phyloP scores from a whole-genome alignment of 768 basidiomycete species.

The Suillus variegatus region DNA sequence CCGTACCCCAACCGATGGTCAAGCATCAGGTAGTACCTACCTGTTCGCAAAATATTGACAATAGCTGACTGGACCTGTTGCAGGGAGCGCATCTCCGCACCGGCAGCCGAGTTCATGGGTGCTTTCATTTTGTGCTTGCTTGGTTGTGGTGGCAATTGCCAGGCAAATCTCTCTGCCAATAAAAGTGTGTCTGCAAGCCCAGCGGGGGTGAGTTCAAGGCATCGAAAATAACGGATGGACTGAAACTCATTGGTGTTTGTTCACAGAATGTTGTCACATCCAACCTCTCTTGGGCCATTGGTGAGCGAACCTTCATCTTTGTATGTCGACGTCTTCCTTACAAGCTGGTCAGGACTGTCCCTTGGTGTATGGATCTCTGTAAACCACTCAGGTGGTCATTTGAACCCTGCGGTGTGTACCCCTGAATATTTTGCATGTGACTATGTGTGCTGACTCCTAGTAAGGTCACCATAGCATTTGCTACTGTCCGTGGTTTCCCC shows the following conservation, averaged over 20 bases:
- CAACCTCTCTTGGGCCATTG: slow-evolving; percentile 58
- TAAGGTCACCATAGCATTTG: slow-evolving; percentile 63
- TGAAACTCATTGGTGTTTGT: background rate
- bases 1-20: slow-evolving; percentile 52
- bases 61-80: background rate
- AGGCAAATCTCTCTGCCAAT: slow-evolving; percentile 47
- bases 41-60: background rate
- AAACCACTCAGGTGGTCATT: slow-evolving; percentile 67
- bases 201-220: slow-evolving; percentile 46
- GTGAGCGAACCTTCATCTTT: slow-evolving; percentile 12
- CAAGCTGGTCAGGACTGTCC: slow-evolving; percentile 39
- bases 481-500: slow-evolving; percentile 67
- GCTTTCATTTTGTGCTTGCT: slow-evolving; percentile 52
- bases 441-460: background rate
- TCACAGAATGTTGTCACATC: slow-evolving; percentile 48
- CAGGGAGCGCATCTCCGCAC: slow-evolving; percentile 47
- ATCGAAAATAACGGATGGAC: background rate
- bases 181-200: slow-evolving; percentile 40
- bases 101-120: slow-evolving; percentile 58
- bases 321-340: background rate
- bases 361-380: slow-evolving; percentile 68
- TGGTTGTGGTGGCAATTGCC: slow-evolving; percentile 54
- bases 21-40: slow-evolving; percentile 43
- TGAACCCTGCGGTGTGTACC: slow-evolving; percentile 58
- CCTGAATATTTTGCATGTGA: background rate